Percentiles rank a stretch among this genome's conserved stretches.
These are phyloP conservation scores for Eucalyptus victrix DNA, from an alignment of 345 rosid genomes.

Conservation along the genomic window DNA sequence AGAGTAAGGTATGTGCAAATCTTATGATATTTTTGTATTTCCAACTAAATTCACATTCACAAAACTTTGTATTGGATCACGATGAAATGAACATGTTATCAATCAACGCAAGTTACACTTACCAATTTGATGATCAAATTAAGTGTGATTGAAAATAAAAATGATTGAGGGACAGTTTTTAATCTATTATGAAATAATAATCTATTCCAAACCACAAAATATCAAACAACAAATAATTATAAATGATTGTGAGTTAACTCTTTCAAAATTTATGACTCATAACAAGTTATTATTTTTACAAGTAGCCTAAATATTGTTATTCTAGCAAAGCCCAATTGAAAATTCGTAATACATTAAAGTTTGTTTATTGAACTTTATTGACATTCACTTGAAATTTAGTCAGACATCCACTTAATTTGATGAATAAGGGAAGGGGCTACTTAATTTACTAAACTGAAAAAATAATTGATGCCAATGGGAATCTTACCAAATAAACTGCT, in stretches of 20 bases:
- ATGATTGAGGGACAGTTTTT: no score
- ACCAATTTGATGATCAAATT: not conserved
- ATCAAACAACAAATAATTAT: no score
- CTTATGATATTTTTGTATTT: not conserved
- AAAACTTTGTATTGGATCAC: not conserved
- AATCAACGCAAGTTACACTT: not conserved
- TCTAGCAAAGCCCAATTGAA: not conserved
- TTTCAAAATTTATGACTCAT: rapidly evolving
- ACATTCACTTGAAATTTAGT: not conserved
- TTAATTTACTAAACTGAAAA: not conserved
- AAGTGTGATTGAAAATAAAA: not conserved
- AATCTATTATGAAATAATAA: no score
- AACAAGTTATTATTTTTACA: rapidly evolving
- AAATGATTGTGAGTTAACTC: no score
- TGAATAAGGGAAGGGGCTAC: not conserved
- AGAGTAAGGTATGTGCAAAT: not conserved
- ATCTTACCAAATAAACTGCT: not conserved
- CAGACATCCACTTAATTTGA: not conserved
- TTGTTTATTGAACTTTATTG: not conserved
- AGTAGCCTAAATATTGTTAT: no score
- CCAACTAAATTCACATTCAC: rapidly evolving
- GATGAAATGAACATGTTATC: not conserved
- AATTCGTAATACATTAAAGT: not conserved
- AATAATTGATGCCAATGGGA: not conserved
- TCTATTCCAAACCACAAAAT: rapidly evolving